These are phyloP conservation scores for Torulaspora indica DNA, from an alignment of 805 yeast genomes.

Conservation along the genomic window DNA sequence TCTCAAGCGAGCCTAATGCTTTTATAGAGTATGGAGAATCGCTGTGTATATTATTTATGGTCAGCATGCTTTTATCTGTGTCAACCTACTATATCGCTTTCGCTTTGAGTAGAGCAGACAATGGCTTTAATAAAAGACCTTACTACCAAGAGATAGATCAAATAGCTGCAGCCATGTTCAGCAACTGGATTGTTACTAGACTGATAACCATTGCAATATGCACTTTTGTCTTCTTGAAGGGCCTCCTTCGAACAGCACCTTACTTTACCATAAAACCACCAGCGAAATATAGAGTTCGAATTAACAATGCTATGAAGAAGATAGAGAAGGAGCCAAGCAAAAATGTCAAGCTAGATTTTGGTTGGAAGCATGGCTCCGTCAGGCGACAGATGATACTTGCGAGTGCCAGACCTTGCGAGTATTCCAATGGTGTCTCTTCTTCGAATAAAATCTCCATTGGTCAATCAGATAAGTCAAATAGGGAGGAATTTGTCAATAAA, in stretches of 20 bases:
- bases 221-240: constrained; percentile 2
- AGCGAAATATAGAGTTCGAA: constrained; percentile 17
- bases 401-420: constrained; percentile 31
- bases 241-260: constrained; percentile 9
- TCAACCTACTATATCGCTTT: neutral
- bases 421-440: constrained; percentile 16
- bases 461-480: constrained; percentile 11
- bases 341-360: constrained; percentile 19
- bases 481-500: constrained; percentile 14
- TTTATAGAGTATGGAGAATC: neutral
- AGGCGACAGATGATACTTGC: constrained; percentile 39
- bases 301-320: constrained; percentile 17
- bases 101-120: neutral
- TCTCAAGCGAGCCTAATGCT: neutral
- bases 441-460: constrained; percentile 13
- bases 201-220: neutral
- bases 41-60: constrained; percentile 3
- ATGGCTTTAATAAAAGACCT: neutral
- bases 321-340: constrained; percentile 14
- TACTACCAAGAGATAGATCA: neutral
- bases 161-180: neutral
- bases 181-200: neutral
- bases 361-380: constrained; percentile 33
- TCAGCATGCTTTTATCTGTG: neutral
- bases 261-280: constrained; percentile 18